Base-by-base conservation (phyloP, 441 rosid genomes). In the Manihot esculenta region DNA sequence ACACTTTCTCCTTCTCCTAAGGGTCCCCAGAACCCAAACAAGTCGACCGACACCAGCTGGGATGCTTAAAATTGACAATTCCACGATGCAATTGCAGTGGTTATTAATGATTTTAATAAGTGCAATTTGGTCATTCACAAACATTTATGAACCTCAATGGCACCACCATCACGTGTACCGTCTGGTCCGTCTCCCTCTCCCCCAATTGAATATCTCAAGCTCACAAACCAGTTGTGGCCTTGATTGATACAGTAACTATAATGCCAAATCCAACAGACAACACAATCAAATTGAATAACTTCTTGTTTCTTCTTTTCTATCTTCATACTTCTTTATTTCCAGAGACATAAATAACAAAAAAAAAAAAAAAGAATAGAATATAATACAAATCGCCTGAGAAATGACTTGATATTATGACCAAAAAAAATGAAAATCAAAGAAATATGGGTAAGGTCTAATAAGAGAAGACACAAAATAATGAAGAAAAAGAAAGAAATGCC, bases 351-450 rank as follows among this genome's bases (percentile, higher is more conserved):
- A 71, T 23, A 63, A 79, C 51, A 62, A 56, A 69, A 79, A 24
- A 2, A 79, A 50, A 62, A 56, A 69, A 79, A 24, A 2, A 69
- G 14, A 64, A 79, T 72, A 70, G 66, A 71, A 81, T 74, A 69
- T 41, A 70, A 73, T 77, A 79, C 81, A 79, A 73, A 72, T 77
- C 49, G 72, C 70, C 70, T 65, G 77, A 71, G 70, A 74, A 68
- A 72, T 81, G 67, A 45, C 62, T 74, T 63, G 41, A 57, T 58
- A 56, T 62, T 70, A 76, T 55, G 49, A 54, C 47, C 47, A 51
- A 64, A 71, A 41, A 44, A 72, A 72, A 50, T 18, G 17, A 11
- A 30, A 30, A 60, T 61, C 20, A 65, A 57, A 44, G 20, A 70
- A 55, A 23, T 59, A 65, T 42, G n/a, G 30, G 49, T 18, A 60